phyloP scores from a whole-genome alignment of 768 basidiomycete species.

The Mycena rebaudengoi region DNA sequence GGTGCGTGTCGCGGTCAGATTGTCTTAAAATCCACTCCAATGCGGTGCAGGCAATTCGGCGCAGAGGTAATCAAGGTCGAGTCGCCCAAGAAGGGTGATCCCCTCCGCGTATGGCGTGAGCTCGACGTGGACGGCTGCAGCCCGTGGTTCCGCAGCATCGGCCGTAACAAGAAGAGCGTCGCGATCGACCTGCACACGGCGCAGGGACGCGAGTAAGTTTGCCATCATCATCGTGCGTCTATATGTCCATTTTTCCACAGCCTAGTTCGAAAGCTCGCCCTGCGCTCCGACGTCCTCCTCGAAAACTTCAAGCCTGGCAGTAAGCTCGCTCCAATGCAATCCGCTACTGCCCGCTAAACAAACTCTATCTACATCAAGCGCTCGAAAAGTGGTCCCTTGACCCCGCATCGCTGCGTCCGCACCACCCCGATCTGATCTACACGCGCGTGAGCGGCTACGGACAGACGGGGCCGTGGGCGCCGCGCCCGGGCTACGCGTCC shows the following conservation, averaged over 20 bases:
- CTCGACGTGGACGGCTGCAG: constrained; percentile 75
- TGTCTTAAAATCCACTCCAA: background rate
- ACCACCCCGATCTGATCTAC: constrained; percentile 89
- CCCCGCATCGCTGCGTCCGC: constrained; percentile 65
- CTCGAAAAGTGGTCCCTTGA: constrained; percentile 77
- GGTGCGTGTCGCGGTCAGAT: constrained; percentile 46
- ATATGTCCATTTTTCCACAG: constrained; percentile 39
- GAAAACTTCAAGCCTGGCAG: constrained; percentile 84
- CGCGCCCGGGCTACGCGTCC: constrained; percentile 75
- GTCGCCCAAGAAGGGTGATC: constrained; percentile 68
- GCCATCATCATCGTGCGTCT: background rate
- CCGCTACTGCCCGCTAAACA: background rate
- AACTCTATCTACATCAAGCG: no score
- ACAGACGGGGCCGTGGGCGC: constrained; percentile 78
- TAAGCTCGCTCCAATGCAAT: constrained; percentile 40
- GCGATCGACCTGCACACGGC: constrained; percentile 69
- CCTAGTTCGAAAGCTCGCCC: constrained; percentile 66
- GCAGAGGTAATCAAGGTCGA: constrained; percentile 81
- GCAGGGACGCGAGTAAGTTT: constrained; percentile 59
- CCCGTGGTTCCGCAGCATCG: constrained; percentile 79
- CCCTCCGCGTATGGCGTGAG: constrained; percentile 75
- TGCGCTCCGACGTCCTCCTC: constrained; percentile 70
- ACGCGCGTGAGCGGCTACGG: constrained; percentile 87
- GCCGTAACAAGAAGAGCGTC: constrained; percentile 78
- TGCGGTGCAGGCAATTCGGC: constrained; percentile 65